These are phyloP conservation scores for Haplographium delicatum DNA, from an alignment of 495 filamentous ascomycete species.

Conservation along the genomic window DNA sequence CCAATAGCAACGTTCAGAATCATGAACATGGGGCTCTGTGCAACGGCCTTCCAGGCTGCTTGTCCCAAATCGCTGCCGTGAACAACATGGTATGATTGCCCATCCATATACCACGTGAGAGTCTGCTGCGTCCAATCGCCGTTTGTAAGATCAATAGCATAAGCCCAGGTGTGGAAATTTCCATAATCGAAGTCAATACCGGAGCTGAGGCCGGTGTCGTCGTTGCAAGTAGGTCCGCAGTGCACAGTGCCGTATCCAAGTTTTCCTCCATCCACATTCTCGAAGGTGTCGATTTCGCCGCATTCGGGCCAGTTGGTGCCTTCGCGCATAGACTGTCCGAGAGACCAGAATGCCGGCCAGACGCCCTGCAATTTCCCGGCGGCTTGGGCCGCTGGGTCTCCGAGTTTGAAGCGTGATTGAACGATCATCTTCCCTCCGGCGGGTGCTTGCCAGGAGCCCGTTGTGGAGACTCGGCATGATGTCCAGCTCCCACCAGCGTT, in stretches of 20 bases:
- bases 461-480: conserved; percentile 43
- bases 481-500: conserved; percentile 37
- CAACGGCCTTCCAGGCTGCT: conserved; percentile 33
- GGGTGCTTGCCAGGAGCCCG: conserved; percentile 37
- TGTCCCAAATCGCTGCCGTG: conserved; percentile 33
- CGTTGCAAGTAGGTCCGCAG: conserved; percentile 43
- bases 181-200: conserved; percentile 33
- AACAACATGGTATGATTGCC: conserved; percentile 35
- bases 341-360: conserved; percentile 51
- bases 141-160: conserved; percentile 38
- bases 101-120: conserved; percentile 45
- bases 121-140: conserved; percentile 36
- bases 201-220: conserved; percentile 35
- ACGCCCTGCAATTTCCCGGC: conserved; percentile 38
- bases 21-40: conserved; percentile 35
- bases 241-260: conserved; percentile 43
- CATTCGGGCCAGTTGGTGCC: conserved; percentile 40
- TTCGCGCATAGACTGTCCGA: conserved; percentile 37
- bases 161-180: conserved; percentile 42
- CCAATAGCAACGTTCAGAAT: conserved; percentile 49
- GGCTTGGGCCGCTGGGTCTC: conserved; percentile 29
- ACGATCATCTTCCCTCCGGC: conserved; percentile 34
- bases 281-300: conserved; percentile 48
- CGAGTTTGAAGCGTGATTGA: conserved; percentile 40
- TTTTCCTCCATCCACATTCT: conserved; percentile 40